A percentile compares a stretch with the other conserved stretches of the same genome.
Evolutionary conservation across 2,329 filamentous ascomycete species (phyloP).

Genomic region (Beauveria medogensis): DNA sequence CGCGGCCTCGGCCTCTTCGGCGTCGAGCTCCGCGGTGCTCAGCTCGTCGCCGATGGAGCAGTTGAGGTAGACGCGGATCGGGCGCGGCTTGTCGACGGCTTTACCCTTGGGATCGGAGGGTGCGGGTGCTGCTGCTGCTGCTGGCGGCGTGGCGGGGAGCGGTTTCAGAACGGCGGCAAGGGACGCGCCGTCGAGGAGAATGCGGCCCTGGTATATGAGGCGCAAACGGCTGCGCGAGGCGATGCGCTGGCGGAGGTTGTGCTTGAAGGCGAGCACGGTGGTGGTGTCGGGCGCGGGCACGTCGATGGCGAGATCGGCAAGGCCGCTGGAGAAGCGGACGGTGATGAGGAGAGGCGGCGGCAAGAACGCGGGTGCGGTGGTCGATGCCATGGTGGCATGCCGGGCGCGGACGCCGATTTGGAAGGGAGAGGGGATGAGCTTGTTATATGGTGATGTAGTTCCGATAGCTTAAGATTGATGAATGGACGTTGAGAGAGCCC

Average conservation of each 20-base stretch:
- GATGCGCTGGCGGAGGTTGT: conserved; percentile 67
- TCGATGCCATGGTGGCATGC: conserved; percentile 22
- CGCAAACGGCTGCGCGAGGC: conserved; percentile 66
- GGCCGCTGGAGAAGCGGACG: conserved; percentile 80
- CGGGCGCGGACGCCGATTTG: not conserved
- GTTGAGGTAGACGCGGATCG: conserved; percentile 71
- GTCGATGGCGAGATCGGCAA: conserved; percentile 75
- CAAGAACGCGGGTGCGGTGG: conserved; percentile 6
- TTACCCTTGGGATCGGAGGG: conserved; percentile 47
- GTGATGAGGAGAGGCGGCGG: conserved; percentile 59
- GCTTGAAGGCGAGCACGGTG: conserved; percentile 72
- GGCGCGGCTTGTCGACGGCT: conserved; percentile 40
- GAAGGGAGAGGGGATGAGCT: not conserved
- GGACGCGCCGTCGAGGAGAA: conserved; percentile 65
- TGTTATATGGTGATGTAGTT: not conserved
- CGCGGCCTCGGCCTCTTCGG: conserved; percentile 48
- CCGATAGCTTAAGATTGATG: not conserved
- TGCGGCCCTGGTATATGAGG: conserved; percentile 82
- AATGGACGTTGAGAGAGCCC: not conserved
- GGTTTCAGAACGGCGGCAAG: conserved; percentile 62
- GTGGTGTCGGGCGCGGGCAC: conserved; percentile 60
- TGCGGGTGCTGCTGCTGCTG: conserved; percentile 13
- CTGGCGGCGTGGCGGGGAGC: conserved; percentile 43
- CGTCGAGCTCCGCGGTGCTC: conserved; percentile 57
- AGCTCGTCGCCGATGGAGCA: conserved; percentile 81